Percentiles rank a stretch among this genome's conserved stretches.
Conservation (phyloP, 2,329 filamentous ascomycete genomes). For the Teratosphaeria viscida region DNA sequence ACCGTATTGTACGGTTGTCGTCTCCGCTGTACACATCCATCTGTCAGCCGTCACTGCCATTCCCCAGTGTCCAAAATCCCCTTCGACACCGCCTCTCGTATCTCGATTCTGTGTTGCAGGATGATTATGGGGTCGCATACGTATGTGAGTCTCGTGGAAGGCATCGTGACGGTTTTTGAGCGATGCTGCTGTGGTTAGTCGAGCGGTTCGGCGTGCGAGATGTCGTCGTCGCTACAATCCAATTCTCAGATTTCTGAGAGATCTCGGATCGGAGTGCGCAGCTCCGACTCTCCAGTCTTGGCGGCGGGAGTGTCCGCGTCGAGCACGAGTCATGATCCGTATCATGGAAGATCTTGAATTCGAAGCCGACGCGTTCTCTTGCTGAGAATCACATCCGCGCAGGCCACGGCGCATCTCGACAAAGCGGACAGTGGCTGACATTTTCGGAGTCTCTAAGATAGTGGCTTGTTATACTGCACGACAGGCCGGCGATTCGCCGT, state of each 20-base stretch:
- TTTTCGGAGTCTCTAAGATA: not conserved
- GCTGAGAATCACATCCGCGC: slow-evolving; percentile 10
- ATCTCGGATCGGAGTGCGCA: not conserved
- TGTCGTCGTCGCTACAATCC: slow-evolving; percentile 7
- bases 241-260: not conserved
- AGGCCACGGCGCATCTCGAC: slow-evolving; percentile 20
- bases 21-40: slow-evolving; percentile 35
- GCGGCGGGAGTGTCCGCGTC: not conserved
- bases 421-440: not conserved
- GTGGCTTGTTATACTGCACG: slow-evolving; percentile 1
- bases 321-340: not conserved
- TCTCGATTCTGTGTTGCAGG: not conserved
- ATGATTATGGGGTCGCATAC: slow-evolving; percentile 30
- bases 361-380: not conserved
- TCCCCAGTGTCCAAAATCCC: slow-evolving; percentile 11
- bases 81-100: not conserved
- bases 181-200: slow-evolving; percentile 14
- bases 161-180: slow-evolving; percentile 38
- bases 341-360: not conserved
- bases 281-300: not conserved
- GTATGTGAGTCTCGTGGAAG: slow-evolving; percentile 46
- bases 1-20: slow-evolving; percentile 79
- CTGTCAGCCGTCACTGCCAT: slow-evolving; percentile 19
- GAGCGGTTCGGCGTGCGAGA: slow-evolving; percentile 3
- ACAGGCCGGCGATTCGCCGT: slow-evolving; percentile 11